Percentiles rank a stretch among this genome's conserved stretches.
Evolutionary conservation across 352 stramenopile species (phyloP).

Genomic region (Globisporangium uncinulatum): DNA sequence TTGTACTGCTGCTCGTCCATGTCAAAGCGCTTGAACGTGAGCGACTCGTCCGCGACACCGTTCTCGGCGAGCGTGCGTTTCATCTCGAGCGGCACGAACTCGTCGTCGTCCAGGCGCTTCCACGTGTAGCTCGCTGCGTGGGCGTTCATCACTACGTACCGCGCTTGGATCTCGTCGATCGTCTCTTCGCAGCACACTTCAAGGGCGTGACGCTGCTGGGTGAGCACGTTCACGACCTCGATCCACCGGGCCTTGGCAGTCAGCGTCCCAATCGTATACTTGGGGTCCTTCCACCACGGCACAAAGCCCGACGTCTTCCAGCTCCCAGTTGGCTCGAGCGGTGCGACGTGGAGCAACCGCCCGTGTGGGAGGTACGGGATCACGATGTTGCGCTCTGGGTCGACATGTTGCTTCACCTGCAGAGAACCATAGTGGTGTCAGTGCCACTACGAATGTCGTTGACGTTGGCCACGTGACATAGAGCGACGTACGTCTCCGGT

Average conservation of each 20-base stretch:
- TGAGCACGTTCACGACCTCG: conserved; percentile 89
- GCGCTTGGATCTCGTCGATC: conserved; percentile 81
- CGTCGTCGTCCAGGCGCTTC: conserved; percentile 81
- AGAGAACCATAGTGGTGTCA: no score
- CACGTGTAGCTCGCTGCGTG: conserved; percentile 92
- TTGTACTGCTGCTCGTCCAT: conserved; percentile 88
- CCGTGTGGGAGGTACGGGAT: conserved; percentile 84
- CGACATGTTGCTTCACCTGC: conserved; percentile 76
- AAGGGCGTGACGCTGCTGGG: conserved; percentile 77
- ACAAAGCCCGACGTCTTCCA: conserved; percentile 72
- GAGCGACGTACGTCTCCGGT: conserved; percentile 46
- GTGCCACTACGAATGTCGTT: not conserved
- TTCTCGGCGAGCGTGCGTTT: conserved; percentile 84
- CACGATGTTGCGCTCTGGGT: conserved; percentile 63
- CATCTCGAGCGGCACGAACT: conserved; percentile 90
- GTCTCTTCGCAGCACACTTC: conserved; percentile 87
- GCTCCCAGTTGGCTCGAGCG: conserved; percentile 59
- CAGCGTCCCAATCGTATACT: conserved; percentile 66
- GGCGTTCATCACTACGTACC: conserved; percentile 83
- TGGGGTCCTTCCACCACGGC: conserved; percentile 87
- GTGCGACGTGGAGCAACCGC: conserved; percentile 84
- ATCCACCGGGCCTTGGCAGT: conserved; percentile 70
- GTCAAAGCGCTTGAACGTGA: conserved; percentile 74
- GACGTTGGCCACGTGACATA: not conserved
- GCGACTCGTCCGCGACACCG: conserved; percentile 79